Conservation (phyloP, 2,329 filamentous ascomycete species). For the Pyricularia grisea region DNA sequence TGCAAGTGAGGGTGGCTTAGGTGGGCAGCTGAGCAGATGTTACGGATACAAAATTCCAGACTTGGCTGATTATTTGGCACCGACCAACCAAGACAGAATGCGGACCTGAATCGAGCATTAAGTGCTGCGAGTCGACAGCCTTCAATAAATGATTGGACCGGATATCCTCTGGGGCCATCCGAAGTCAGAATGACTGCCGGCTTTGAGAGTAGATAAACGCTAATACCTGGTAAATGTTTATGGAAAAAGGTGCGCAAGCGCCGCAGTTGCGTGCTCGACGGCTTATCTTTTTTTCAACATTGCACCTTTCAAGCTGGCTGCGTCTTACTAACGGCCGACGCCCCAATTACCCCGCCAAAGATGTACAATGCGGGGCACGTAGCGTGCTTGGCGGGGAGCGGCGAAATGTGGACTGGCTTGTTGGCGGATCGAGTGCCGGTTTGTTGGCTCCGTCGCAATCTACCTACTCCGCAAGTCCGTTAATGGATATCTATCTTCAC, state of each 20-base stretch:
- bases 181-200: neutral
- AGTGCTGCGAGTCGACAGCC: neutral
- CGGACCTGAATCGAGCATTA: neutral
- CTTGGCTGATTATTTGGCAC: neutral
- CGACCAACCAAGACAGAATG: neutral
- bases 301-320: neutral
- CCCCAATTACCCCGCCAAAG: neutral
- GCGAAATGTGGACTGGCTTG: neutral
- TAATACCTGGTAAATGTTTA: neutral
- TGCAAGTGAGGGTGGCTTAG: too few species aligned
- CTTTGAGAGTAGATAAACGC: neutral
- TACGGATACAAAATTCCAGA: neutral
- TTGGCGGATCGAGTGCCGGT: neutral
- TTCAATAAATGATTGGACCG: neutral
- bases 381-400: neutral
- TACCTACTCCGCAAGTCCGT: too few species aligned
- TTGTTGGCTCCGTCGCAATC: neutral
- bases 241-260: too few species aligned
- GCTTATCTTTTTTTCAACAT: neutral
- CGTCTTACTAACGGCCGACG: neutral
- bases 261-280: neutral
- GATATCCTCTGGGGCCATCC: neutral
- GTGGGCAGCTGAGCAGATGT: neutral
- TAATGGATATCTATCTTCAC: too few species aligned
- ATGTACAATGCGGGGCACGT: neutral